Conservation (phyloP, 495 filamentous ascomycete genomes). For the Articulospora tetracladia region DNA sequence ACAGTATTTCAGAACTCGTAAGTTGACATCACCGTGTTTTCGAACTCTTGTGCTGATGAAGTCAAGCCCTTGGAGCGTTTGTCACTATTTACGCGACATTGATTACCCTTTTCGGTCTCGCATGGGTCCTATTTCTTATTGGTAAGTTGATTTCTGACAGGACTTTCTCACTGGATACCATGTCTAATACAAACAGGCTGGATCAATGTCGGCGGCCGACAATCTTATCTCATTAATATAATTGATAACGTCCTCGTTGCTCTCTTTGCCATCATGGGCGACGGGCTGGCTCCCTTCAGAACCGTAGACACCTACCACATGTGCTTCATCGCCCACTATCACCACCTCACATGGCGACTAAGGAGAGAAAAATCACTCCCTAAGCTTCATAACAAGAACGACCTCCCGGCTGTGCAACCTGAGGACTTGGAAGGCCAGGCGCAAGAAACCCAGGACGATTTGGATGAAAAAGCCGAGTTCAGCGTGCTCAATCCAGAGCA, state of each 20-base stretch:
- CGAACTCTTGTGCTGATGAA: slow-evolving; percentile 8
- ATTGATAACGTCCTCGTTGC: slow-evolving; percentile 77
- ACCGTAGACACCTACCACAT: slow-evolving; percentile 73
- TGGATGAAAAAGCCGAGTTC: slow-evolving; percentile 26
- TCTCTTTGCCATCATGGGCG: slow-evolving; percentile 73
- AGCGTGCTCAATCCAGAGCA: slow-evolving; percentile 60
- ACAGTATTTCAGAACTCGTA: slow-evolving; percentile 62
- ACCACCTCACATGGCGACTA: slow-evolving; percentile 67
- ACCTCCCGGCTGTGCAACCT: slow-evolving; percentile 52
- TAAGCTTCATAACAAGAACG: slow-evolving; percentile 64
- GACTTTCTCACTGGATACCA: background rate
- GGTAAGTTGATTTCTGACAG: slow-evolving; percentile 25
- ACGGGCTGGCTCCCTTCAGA: slow-evolving; percentile 72
- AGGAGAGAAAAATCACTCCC: slow-evolving; percentile 60
- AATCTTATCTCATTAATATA: slow-evolving; percentile 66
- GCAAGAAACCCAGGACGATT: slow-evolving; percentile 27
- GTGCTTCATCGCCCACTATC: slow-evolving; percentile 40
- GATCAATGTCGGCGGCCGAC: slow-evolving; percentile 73
- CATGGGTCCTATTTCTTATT: slow-evolving; percentile 82
- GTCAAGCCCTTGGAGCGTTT: slow-evolving; percentile 59
- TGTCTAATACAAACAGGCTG: slow-evolving; percentile 39
- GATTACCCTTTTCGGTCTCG: slow-evolving; percentile 75
- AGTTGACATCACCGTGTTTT: slow-evolving; percentile 21
- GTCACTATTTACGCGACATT: slow-evolving; percentile 76
- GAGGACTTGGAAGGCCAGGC: slow-evolving; percentile 44